Evolutionary conservation across 192 early-diverging fungal genomes (phyloP).

Genomic region (Coemansia sp.): DNA sequence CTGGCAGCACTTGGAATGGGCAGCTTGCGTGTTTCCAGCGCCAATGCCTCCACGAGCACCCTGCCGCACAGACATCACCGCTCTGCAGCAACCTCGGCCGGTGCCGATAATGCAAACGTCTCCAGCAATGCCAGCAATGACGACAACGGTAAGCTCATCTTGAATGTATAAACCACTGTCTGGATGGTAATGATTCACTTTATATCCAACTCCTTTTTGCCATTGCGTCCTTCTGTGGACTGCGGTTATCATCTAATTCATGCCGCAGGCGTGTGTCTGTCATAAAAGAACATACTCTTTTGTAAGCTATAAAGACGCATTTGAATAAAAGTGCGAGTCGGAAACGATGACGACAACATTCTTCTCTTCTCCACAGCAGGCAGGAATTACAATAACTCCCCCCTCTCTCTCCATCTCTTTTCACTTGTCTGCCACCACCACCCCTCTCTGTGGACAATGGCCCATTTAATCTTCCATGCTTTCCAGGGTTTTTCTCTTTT

Average conservation of each 20-base stretch:
- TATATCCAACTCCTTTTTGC: neutral
- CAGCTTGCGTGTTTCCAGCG: neutral
- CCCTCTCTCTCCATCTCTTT: no score
- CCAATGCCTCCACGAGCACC: neutral
- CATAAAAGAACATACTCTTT: neutral
- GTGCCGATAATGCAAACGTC: neutral
- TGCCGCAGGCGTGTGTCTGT: neutral
- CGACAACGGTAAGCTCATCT: neutral
- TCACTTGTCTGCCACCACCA: neutral
- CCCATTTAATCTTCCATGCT: neutral
- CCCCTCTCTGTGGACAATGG: neutral
- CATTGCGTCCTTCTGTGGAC: neutral
- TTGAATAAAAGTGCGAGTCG: neutral
- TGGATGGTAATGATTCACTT: neutral
- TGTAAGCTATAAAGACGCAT: neutral
- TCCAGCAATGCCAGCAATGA: neutral
- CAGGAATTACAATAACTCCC: no score
- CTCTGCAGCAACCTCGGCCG: neutral
- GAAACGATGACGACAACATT: no score
- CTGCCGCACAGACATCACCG: neutral
- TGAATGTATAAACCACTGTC: neutral
- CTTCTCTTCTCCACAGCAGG: no score
- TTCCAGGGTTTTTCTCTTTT: neutral
- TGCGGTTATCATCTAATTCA: neutral
- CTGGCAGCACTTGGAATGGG: slow-evolving; percentile 37